Conservation (phyloP, 305 asterid genomes). For the Rubia tinctorum region DNA sequence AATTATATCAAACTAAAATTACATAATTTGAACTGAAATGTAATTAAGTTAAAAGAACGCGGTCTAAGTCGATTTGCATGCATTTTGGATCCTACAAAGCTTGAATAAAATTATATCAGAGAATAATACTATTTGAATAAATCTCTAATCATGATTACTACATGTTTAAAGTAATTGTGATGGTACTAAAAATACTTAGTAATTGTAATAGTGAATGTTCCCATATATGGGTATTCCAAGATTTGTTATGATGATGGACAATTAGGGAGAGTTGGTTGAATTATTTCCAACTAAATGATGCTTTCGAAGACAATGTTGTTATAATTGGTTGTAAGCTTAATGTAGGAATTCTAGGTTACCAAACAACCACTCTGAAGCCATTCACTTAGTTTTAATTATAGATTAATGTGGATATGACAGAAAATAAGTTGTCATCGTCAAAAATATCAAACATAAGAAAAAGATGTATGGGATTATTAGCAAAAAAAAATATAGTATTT, state of each 20-base stretch:
- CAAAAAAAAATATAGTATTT: too few species aligned
- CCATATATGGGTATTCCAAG: constrained; percentile 3
- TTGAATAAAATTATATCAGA: not conserved
- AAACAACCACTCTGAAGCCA: constrained; percentile 14
- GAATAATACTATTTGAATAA: too few species aligned
- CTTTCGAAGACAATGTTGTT: not conserved
- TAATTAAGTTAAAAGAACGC: too few species aligned
- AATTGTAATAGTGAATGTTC: constrained; percentile 5
- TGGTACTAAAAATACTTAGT: not conserved
- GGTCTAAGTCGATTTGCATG: too few species aligned
- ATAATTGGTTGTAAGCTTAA: not conserved
- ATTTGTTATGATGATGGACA: not conserved
- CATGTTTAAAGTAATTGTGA: not conserved
- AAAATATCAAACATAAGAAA: not conserved
- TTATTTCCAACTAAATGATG: constrained; percentile 26
- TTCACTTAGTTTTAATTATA: not conserved
- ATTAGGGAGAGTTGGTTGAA: constrained; percentile 29
- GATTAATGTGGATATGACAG: constrained; percentile 8
- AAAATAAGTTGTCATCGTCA: not conserved
- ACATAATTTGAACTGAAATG: too few species aligned
- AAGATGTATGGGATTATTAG: too few species aligned
- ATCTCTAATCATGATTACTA: not conserved
- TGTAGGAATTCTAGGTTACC: constrained; percentile 17
- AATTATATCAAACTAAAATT: too few species aligned
- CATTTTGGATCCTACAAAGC: too few species aligned